Percentiles rank a stretch among this genome's conserved stretches.
Evolutionary conservation across 148 eudicot genomes (phyloP).

Genomic region (Chenopodium berlandieri): DNA sequence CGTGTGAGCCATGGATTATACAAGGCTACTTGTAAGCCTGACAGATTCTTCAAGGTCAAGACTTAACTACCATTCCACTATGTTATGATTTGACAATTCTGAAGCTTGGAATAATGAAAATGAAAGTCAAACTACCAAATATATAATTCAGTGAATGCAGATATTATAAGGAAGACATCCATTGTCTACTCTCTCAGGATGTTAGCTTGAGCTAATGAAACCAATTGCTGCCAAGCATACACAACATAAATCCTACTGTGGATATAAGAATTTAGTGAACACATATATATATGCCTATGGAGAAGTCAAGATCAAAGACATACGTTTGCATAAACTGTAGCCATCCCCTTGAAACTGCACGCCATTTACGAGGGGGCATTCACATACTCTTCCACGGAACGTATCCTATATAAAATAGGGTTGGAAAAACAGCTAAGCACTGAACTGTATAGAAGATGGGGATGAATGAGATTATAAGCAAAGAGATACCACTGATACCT

Average conservation of each 20-base stretch:
- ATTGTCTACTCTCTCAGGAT: not conserved
- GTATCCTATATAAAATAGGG: constrained; percentile 55
- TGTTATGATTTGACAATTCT: not conserved
- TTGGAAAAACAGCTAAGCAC: not conserved
- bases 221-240: not conserved
- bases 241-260: not conserved
- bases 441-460: constrained; percentile 3
- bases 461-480: not conserved
- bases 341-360: constrained; percentile 96
- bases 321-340: constrained; percentile 80
- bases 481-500: constrained; percentile 36
- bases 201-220: not conserved
- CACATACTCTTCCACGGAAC: constrained; percentile 98
- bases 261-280: not conserved
- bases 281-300: not conserved
- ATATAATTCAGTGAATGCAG: not conserved
- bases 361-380: constrained; percentile 91
- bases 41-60: not conserved
- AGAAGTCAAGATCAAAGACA: constrained; percentile 13
- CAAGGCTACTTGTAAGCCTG: not conserved
- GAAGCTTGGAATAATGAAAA: not conserved
- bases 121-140: not conserved
- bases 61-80: not conserved
- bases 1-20: not conserved
- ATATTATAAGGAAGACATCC: not conserved